A percentile compares a stretch with the other conserved stretches of the same genome.
Conservation (phyloP, 2,329 filamentous ascomycete species). For the Metarhizium rileyi region DNA sequence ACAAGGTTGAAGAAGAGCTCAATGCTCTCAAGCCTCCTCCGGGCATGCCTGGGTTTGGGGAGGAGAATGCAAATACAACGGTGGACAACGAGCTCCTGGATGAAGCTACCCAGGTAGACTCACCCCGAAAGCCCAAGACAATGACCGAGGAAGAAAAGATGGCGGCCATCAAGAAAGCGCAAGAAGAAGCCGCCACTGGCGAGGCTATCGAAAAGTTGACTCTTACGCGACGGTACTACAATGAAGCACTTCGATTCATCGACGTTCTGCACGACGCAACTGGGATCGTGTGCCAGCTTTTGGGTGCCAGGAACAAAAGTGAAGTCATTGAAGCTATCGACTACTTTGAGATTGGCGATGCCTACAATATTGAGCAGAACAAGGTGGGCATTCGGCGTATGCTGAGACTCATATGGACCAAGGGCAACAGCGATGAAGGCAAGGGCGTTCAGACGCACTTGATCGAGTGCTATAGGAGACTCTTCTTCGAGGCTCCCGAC, state of each 20-base stretch:
- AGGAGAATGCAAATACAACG: slow-evolving; percentile 54
- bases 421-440: slow-evolving; percentile 97
- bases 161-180: slow-evolving; percentile 65
- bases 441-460: slow-evolving; percentile 95
- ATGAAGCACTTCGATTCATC: slow-evolving; percentile 90
- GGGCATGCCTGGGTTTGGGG: slow-evolving; percentile 51
- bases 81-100: slow-evolving; percentile 74
- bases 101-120: slow-evolving; percentile 75
- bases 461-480: slow-evolving; percentile 89
- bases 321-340: slow-evolving; percentile 99
- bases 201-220: slow-evolving; percentile 83
- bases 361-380: slow-evolving; percentile 91
- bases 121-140: slow-evolving; percentile 51
- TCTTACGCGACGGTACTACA: slow-evolving; percentile 80
- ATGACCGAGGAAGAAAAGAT: slow-evolving; percentile 75
- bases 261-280: slow-evolving; percentile 81
- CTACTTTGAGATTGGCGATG: slow-evolving; percentile 90
- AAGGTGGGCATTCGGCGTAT: slow-evolving; percentile 89
- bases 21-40: slow-evolving; percentile 73
- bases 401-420: slow-evolving; percentile 97
- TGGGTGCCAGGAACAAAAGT: slow-evolving; percentile 93
- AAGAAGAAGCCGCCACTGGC: slow-evolving; percentile 78
- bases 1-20: slow-evolving; percentile 75
- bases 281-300: slow-evolving; percentile 69
- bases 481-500: slow-evolving; percentile 93